Base-by-base conservation (phyloP, 1,284 basidiomycete species). In the Moniliophthora roreri region DNA sequence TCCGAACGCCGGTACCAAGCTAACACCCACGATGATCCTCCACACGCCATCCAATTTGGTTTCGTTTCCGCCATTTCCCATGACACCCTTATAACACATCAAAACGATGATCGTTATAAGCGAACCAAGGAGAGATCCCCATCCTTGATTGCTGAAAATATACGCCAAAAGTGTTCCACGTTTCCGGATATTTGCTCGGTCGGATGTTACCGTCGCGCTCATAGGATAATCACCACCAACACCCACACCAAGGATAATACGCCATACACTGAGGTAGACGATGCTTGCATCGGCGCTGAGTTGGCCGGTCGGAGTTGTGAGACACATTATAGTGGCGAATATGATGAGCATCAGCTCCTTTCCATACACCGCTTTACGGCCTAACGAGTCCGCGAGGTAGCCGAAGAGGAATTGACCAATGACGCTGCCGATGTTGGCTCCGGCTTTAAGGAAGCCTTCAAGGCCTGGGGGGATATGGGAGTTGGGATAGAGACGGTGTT, bases 201-300 rank as follows among this genome's bases (percentile, higher is more conserved):
- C 90, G 18, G 77, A 79, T 3, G 84, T 80, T 53, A 88, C 72
- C 16, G 80, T 80, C 2, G 86, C 85, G 4, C 79, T 82, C 85
- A 91, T 87, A 13, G 90, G 90, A 66, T 92, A 92, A 69, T 93
- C 91, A 23, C 89, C 91, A 23, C 91, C 91, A 4, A 93, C 87
- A 28, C 87, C 88, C 18, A 90, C 71, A 0, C 87, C 88, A 46
- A 90, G 81, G 16, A 91, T 63, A 51, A 89, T 87, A 28, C 89
- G 84, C 67, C 81, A 91, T 10, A 82, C 66, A 18, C 74, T 76
- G 10, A 89, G 71, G 65, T 85, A 89, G 56, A 87, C 79, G 51
- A 89, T 71, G 20, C 66, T 72, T n/a, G 67, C 58, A 37, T 78
- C 64, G 6, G 85, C 77, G 10, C 65, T 66, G 18, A 77, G 66